phyloP scores from a whole-genome alignment of 345 rosid genomes.

The Citrus trifoliata region DNA sequence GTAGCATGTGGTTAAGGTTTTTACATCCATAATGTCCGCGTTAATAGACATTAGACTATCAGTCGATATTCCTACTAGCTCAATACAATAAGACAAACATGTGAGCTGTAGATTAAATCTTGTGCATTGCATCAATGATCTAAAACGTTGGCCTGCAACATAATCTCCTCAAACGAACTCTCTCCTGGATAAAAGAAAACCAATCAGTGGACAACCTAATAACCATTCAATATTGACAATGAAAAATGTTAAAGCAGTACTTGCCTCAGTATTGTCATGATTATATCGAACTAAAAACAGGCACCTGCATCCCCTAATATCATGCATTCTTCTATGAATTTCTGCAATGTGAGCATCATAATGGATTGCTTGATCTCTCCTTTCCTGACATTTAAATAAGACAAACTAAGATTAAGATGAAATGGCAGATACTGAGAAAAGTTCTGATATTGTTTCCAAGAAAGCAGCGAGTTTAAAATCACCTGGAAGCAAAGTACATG shows the following conservation, averaged over 20 bases:
- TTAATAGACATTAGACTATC: background rate
- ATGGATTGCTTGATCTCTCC: constrained; percentile 57
- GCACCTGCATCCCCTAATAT: constrained; percentile 75
- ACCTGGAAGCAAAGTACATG: constrained; percentile 70
- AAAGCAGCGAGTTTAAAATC: background rate
- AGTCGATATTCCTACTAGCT: background rate
- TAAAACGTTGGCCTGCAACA: constrained; percentile 40
- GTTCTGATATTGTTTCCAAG: background rate
- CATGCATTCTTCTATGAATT: constrained; percentile 57
- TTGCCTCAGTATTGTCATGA: constrained; percentile 53
- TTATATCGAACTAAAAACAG: constrained; percentile 46
- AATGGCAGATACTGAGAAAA: background rate
- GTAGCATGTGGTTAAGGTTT: background rate
- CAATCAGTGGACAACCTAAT: background rate
- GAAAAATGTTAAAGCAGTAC: background rate
- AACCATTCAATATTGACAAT: background rate
- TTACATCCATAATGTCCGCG: background rate
- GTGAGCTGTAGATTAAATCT: background rate
- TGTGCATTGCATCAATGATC: background rate
- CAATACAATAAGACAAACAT: background rate
- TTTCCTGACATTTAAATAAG: constrained; percentile 40
- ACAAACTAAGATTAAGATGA: background rate
- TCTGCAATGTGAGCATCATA: constrained; percentile 53
- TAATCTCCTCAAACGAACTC: constrained; percentile 52
- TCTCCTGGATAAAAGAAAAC: constrained; percentile 35